These are phyloP conservation scores for Acer campestre DNA, from an alignment of 345 rosid genomes.

Conservation along the genomic window DNA sequence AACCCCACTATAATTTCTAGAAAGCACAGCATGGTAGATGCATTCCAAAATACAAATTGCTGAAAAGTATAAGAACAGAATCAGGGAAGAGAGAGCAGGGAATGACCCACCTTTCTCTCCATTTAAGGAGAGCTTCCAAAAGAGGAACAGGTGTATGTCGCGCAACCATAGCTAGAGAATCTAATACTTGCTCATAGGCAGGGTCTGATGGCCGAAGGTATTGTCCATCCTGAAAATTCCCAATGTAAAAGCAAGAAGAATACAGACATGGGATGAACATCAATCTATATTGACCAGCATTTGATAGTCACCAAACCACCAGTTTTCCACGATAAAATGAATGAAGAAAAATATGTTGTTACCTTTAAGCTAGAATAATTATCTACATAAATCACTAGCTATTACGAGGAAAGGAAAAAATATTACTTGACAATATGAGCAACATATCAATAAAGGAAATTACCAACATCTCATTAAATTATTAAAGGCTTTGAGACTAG, in stretches of 20 bases:
- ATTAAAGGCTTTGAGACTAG: background rate
- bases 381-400: background rate
- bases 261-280: slow-evolving; percentile 12
- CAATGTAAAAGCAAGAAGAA: slow-evolving; percentile 5
- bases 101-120: slow-evolving; percentile 78
- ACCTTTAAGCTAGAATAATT: background rate
- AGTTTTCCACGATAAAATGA: background rate
- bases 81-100: background rate
- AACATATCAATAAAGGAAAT: slow-evolving; percentile 7
- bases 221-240: slow-evolving; percentile 80
- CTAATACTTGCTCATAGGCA: slow-evolving; percentile 95
- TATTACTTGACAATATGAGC: background rate
- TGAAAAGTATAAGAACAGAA: background rate
- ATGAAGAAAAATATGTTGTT: background rate
- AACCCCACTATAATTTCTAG: background rate
- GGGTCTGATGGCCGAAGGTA: slow-evolving; percentile 98
- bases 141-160: slow-evolving; percentile 97
- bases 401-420: background rate
- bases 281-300: slow-evolving; percentile 16
- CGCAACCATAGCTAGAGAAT: slow-evolving; percentile 98
- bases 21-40: background rate
- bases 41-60: background rate
- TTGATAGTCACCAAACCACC: background rate
- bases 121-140: slow-evolving; percentile 89
- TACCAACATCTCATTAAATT: background rate